phyloP scores from a whole-genome alignment of 2,329 filamentous ascomycete genomes.

The Chaetomium sp. region DNA sequence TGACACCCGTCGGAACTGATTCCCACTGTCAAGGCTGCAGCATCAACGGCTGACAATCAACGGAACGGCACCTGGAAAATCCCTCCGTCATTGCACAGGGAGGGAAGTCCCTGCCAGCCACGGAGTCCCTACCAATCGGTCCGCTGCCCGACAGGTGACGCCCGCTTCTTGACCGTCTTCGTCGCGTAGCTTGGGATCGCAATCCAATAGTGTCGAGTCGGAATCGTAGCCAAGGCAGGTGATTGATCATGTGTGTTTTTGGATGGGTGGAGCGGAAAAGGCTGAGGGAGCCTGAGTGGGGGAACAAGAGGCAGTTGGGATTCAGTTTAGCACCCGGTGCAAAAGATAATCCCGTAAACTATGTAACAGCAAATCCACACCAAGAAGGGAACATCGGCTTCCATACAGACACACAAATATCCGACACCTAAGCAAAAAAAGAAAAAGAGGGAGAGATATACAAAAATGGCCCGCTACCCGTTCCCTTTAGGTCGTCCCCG shows the following conservation, averaged over 20 bases:
- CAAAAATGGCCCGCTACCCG: background rate
- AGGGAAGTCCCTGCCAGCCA: background rate
- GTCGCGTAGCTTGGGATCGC: background rate
- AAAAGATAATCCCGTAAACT: slow-evolving; percentile 2
- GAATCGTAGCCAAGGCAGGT: slow-evolving; percentile 8
- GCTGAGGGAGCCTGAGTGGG: background rate
- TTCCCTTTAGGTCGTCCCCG: background rate
- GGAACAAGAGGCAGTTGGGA: background rate
- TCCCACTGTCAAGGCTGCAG: background rate
- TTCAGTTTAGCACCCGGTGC: background rate
- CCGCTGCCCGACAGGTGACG: background rate
- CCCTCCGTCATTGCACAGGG: slow-evolving; percentile 4
- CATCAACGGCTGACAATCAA: background rate
- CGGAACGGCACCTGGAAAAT: slow-evolving; percentile 3
- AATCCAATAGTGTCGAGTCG: background rate
- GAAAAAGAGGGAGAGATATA: background rate
- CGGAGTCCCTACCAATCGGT: slow-evolving; percentile 6
- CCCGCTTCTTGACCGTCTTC: slow-evolving; percentile 1
- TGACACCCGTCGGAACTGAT: background rate
- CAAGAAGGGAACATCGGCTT: slow-evolving; percentile 1
- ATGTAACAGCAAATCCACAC: slow-evolving; percentile 11
- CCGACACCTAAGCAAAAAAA: background rate
- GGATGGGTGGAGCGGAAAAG: background rate
- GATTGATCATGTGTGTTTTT: slow-evolving; percentile 8
- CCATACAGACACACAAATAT: background rate